Base-by-base conservation (phyloP, 2,329 filamentous ascomycete species). In the Teratosphaeriaceae sp. region DNA sequence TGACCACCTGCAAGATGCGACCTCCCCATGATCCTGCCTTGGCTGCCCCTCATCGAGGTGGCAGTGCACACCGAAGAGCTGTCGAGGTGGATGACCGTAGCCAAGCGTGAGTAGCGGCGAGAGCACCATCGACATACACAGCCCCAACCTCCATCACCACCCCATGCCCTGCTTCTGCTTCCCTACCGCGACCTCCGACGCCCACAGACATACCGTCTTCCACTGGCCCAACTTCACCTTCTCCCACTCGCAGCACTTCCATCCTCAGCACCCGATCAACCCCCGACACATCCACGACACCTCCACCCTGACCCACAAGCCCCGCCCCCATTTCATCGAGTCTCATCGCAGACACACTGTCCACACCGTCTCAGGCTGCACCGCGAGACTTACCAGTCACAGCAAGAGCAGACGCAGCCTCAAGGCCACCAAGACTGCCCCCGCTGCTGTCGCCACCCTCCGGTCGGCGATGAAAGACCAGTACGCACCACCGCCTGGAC, bases 401-500 rank as follows among this genome's bases (percentile, higher is more conserved):
- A 24, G 35, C 22, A 34, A 16, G n/a, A 31, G 29, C 29, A 26
- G 21, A 30, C 22, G 46, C 46, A 35, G 31, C 45, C 21, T 46
- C 42, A n/a, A 46, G 36, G 13, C 40, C 13, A 38, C 41, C 26
- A 41, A 50, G 24, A 43, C 41, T 22, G 44, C 35, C 6, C 40
- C 40, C 4, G 21, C 34, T 4, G 40, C 31, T 5, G 15, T 18
- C n/a, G 35, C 16, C 19, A 18, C 31, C n/a, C n/a, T n/a, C n/a
- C n/a, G n/a, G n/a, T n/a, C 62, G 27, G 43, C 23, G 5, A 49
- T 48, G 42, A 34, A 40, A 29, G 54, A 63, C 26, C 30, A 53
- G 20, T 61, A 56, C 38, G 47, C 53, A 38, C 58, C 62, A 20
- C 60, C 61, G 26, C 52, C 55, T 1, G 60, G 59, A 6, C 57